Conservation (phyloP, 345 rosid species). For the Sonneratia caseolaris region DNA sequence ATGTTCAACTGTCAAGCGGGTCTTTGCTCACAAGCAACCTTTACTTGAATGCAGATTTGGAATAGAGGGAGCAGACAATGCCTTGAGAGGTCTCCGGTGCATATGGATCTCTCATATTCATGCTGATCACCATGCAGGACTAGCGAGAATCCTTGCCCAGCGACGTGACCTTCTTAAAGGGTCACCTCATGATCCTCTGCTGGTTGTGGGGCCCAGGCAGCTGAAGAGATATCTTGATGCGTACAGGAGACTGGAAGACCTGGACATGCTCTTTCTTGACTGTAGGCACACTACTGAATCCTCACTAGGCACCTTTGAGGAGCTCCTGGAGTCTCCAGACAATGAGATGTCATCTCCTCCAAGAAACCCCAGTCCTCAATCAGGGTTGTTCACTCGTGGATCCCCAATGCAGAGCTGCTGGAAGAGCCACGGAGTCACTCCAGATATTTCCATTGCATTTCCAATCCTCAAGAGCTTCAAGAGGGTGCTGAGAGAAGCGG, state of each 20-base stretch:
- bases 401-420: slow-evolving; percentile 68
- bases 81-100: slow-evolving; percentile 53
- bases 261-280: slow-evolving; percentile 82
- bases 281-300: slow-evolving; percentile 61
- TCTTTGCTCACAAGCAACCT: not conserved
- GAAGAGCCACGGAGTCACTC: slow-evolving; percentile 41
- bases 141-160: slow-evolving; percentile 77
- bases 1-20: not conserved
- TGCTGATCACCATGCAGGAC: slow-evolving; percentile 87
- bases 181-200: slow-evolving; percentile 56
- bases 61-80: slow-evolving; percentile 60
- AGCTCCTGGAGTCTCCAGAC: slow-evolving; percentile 1
- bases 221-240: slow-evolving; percentile 80
- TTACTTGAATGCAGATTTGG: slow-evolving; percentile 43
- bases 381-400: slow-evolving; percentile 52
- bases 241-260: slow-evolving; percentile 80
- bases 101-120: slow-evolving; percentile 97
- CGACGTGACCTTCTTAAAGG: slow-evolving; percentile 62
- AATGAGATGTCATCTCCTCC: slow-evolving; percentile 9
- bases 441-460: slow-evolving; percentile 31
- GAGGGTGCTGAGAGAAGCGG: slow-evolving; percentile 49
- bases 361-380: slow-evolving; percentile 18
- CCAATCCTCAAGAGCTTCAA: slow-evolving; percentile 42
- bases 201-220: slow-evolving; percentile 69
- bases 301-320: slow-evolving; percentile 49